phyloP scores from a whole-genome alignment of 2,329 filamentous ascomycete species.

The Sporothrix brunneoviolacea region DNA sequence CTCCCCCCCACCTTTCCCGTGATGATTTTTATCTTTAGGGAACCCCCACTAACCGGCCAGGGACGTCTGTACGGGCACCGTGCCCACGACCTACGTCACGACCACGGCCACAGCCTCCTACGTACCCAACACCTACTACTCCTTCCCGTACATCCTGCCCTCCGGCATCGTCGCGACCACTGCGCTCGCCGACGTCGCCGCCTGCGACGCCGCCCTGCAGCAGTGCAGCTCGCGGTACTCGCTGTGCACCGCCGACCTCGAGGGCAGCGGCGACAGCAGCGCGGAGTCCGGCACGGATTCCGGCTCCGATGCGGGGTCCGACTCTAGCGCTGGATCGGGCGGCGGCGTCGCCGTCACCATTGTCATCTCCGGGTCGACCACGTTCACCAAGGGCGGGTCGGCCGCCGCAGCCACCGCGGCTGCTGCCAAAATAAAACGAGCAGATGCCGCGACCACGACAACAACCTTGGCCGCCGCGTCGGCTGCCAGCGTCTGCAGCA shows the following conservation, averaged over 20 bases:
- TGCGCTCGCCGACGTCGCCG: constrained; percentile 42
- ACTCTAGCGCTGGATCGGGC: constrained; percentile 17
- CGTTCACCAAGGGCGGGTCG: constrained; percentile 32
- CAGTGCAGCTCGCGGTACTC: constrained; percentile 49
- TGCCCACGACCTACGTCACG: constrained; percentile 33
- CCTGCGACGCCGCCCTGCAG: constrained; percentile 45
- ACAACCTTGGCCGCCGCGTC: constrained; percentile 4
- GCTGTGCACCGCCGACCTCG: constrained; percentile 45
- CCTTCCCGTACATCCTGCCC: constrained; percentile 48
- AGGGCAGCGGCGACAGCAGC: constrained; percentile 25
- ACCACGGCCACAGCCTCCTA: constrained; percentile 38
- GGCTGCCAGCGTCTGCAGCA: constrained; percentile 16
- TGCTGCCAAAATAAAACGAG: constrained; percentile 22
- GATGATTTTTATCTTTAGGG: background rate
- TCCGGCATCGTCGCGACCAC: constrained; percentile 24
- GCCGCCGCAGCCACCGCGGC: constrained; percentile 32
- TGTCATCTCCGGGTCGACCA: constrained; percentile 7
- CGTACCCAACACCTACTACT: constrained; percentile 52
- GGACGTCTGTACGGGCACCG: constrained; percentile 50
- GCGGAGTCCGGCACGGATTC: too few species aligned
- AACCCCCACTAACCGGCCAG: constrained; percentile 24
- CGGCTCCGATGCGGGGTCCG: too few species aligned
- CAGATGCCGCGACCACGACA: constrained; percentile 15
- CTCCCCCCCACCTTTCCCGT: constrained; percentile 8
- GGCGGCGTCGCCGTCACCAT: background rate